These are phyloP conservation scores for Psophocarpus tetragonolobus DNA, from an alignment of 306 rosid species.

Conservation along the genomic window DNA sequence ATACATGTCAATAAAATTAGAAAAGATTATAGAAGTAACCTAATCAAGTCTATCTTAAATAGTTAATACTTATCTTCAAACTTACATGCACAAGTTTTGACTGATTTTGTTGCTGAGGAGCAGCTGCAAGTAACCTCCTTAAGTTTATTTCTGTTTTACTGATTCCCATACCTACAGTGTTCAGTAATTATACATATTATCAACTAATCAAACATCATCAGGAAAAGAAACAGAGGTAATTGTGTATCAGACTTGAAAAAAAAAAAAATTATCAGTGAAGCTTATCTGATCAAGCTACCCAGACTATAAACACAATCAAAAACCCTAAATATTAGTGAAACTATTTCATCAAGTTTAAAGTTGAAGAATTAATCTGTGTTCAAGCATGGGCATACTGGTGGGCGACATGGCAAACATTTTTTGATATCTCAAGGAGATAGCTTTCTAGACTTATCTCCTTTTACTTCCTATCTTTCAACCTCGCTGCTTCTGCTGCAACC, in stretches of 20 bases:
- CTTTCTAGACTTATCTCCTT: constrained; percentile 47
- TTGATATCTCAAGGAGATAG: constrained; percentile 47
- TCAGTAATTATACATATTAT: constrained; percentile 1
- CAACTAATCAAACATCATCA: neutral
- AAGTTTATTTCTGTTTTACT: constrained; percentile 87
- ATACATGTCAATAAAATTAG: neutral
- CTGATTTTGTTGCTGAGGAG: constrained; percentile 84
- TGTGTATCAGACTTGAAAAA: neutral
- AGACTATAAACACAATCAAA: neutral
- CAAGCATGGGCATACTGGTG: neutral
- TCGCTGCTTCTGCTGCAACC: constrained; percentile 53
- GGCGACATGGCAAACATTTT: too few species aligned
- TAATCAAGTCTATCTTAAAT: neutral
- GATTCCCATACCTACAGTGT: constrained; percentile 64
- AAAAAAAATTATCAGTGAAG: neutral
- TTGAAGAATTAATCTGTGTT: neutral
- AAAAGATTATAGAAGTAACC: constrained; percentile 19
- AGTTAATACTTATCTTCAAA: constrained; percentile 17
- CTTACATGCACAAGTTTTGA: constrained; percentile 87
- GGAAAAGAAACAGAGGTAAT: constrained; percentile 7
- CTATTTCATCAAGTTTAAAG: neutral
- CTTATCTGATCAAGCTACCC: neutral
- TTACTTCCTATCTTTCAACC: constrained; percentile 58
- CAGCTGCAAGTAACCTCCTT: constrained; percentile 80
- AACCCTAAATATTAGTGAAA: neutral